Evolutionary conservation across 805 yeast species (phyloP).

Genomic region (Saccharomyces cerevisiae): DNA sequence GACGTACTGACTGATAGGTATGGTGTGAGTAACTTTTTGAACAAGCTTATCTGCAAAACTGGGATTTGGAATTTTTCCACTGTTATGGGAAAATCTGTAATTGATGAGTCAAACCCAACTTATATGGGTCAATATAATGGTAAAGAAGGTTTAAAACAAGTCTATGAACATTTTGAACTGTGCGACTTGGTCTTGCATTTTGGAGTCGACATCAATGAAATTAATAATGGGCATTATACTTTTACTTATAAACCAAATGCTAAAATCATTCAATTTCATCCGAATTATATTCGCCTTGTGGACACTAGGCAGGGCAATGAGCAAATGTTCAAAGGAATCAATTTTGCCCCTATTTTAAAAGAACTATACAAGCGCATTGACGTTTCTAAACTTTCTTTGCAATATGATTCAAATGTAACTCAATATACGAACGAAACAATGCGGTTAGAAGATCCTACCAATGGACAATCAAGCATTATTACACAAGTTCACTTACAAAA

Average conservation of each 20-base stretch:
- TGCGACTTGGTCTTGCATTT: slow-evolving; percentile 64
- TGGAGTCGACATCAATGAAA: slow-evolving; percentile 62
- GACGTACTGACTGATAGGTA: slow-evolving; percentile 66
- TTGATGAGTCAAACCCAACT: slow-evolving; percentile 59
- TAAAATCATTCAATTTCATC: slow-evolving; percentile 42
- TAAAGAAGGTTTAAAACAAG: slow-evolving; percentile 40
- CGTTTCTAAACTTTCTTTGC: slow-evolving; percentile 14
- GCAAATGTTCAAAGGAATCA: slow-evolving; percentile 33
- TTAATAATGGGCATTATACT: slow-evolving; percentile 60
- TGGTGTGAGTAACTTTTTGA: slow-evolving; percentile 37
- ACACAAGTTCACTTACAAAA: slow-evolving; percentile 42
- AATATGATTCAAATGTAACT: slow-evolving; percentile 13
- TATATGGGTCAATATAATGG: slow-evolving; percentile 75
- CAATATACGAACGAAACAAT: slow-evolving; percentile 21
- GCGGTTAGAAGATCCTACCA: slow-evolving; percentile 3
- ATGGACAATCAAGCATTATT: slow-evolving; percentile 26
- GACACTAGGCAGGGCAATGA: slow-evolving; percentile 16
- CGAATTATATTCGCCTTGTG: slow-evolving; percentile 44
- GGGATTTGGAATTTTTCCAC: slow-evolving; percentile 52
- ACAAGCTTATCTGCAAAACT: slow-evolving; percentile 38
- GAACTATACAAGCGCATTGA: slow-evolving; percentile 35
- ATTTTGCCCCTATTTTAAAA: slow-evolving; percentile 45
- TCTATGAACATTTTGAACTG: slow-evolving; percentile 39
- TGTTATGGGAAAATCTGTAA: slow-evolving; percentile 59
- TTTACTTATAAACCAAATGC: slow-evolving; percentile 37